phyloP scores from a whole-genome alignment of 2,329 filamentous ascomycete species.

The Penicillium corylophilum region DNA sequence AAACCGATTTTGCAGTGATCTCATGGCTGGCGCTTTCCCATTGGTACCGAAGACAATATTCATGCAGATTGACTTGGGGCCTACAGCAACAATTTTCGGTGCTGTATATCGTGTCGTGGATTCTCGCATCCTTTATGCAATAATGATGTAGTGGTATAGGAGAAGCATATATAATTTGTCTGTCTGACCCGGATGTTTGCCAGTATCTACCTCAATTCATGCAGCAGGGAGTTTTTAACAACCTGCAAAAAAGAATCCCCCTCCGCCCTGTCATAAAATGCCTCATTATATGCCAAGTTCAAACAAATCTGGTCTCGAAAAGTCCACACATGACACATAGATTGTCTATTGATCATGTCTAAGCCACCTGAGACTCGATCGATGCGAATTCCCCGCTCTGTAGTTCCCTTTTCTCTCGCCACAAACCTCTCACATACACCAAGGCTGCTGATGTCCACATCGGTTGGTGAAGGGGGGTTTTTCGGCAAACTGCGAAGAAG shows the following conservation, averaged over 20 bases:
- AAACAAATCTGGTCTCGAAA: neutral
- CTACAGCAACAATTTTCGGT: no score
- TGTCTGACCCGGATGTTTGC: neutral
- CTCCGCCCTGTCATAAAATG: neutral
- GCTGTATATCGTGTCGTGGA: no score
- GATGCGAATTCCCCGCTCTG: neutral
- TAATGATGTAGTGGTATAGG: neutral
- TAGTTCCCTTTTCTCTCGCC: neutral
- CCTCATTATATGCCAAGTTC: neutral
- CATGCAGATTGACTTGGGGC: no score
- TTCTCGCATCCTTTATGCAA: no score
- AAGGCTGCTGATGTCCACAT: neutral
- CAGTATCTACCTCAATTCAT: neutral
- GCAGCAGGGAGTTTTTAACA: neutral
- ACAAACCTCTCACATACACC: neutral
- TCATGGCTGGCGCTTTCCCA: no score
- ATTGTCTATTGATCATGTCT: neutral
- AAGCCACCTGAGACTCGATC: neutral
- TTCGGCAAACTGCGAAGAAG: neutral
- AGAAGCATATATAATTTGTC: neutral
- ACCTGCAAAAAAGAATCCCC: neutral
- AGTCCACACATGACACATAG: neutral
- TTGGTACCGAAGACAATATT: no score
- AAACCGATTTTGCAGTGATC: no score
- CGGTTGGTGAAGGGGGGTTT: neutral